Evolutionary conservation across 2,329 filamentous ascomycete species (phyloP), one percentile per base, ranked within the genome.

Genomic region (Penicillium decumbens): DNA sequence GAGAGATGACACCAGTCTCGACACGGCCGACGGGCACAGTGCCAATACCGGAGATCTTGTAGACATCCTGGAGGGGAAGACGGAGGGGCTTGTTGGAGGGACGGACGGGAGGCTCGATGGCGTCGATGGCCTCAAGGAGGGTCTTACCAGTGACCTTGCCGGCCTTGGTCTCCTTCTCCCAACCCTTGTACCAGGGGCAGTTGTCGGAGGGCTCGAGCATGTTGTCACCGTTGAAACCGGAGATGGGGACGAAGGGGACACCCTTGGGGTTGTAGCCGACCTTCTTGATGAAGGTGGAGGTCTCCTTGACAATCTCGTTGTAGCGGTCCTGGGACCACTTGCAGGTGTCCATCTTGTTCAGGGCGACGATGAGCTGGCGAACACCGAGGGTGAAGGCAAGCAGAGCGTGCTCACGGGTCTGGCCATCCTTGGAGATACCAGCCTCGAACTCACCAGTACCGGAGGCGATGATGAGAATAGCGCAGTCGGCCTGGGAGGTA

Each of bases 351-450:
- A 98, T 98, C 90, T 98, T 98, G 91, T 98, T 98, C 86, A 97
- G 95, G 80, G 93, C 93, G 71, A 97, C 92, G 74, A 98, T 97
- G 82, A 98, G 89, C 85, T 98, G 92, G 84, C 89, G 92, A 73
- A 98, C 93, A 93, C 93, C 93, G 59, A 98, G 89, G 78, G 93
- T 97, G 89, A 93, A 97, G 78, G 93, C 92, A 74, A 98, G 91
- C 72, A 98, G 89, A 80, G 93, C 93, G 89, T 98, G 93, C 90
- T 98, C 93, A 89, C 93, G 93, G 70, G 93, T 98, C 89, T 98
- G 93, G 79, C 93, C 93, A 89, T 97, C 93, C 89, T 98, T 98
- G 87, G 93, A 97, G 88, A 98, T 98, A 97, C 93, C 93, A 87
- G 93, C 93, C 87, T 98, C 93, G 87, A 98, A 98, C 86, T 98